Base-by-base conservation (phyloP, 202 grass and related monocot genomes). In the Carex sylvatica region DNA sequence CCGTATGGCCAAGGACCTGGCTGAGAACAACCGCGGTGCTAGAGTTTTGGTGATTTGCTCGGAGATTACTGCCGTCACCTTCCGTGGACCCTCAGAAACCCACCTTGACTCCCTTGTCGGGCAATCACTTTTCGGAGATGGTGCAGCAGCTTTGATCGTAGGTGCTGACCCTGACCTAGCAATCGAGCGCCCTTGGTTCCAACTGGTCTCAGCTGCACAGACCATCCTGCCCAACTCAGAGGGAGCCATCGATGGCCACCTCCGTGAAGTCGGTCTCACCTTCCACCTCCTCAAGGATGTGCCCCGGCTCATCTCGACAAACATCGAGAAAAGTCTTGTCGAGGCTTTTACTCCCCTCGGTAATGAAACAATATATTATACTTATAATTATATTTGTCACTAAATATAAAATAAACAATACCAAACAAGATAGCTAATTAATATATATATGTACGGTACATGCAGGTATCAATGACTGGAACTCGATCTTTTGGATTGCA, bases 251-350 rank as follows among this genome's bases (percentile, higher is more conserved):
- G 90, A 95, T 2, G 92, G 92, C 0, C 92, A 92, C 55, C 88
- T 95, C 20, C 70, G 90, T 3, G 92, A 95, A 84, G 90, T 86
- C 0, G 92, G 92, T 0, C 88, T 95, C 14, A 95, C 93, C 1
- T 95, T 95, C 82, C 90, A 92, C 54, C 78, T 95, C 2, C 86
- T 95, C 62, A 95, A 92, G 74, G 93, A 95, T 55, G 93, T 95
- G 9, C 93, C 93, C 0, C 86, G 90, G 52, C 68, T 95, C 26
- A 95, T 95, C 73, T 88, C 93, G 2, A 95, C 88, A 79, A 95
- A 95, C 88, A 88, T 95, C 53, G 90, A 88, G 85, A 87, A 70
- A 61, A 87, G 80, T 76, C 70, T 87, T 10, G 80, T 83, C 9
- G 80, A 87, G 44, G 85, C 85, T 8, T 87, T 87, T 61, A 79